Percentiles rank a stretch among this genome's conserved stretches.
These are phyloP conservation scores for Naganishia friedmannii DNA, from an alignment of 768 basidiomycete genomes.

Conservation along the genomic window DNA sequence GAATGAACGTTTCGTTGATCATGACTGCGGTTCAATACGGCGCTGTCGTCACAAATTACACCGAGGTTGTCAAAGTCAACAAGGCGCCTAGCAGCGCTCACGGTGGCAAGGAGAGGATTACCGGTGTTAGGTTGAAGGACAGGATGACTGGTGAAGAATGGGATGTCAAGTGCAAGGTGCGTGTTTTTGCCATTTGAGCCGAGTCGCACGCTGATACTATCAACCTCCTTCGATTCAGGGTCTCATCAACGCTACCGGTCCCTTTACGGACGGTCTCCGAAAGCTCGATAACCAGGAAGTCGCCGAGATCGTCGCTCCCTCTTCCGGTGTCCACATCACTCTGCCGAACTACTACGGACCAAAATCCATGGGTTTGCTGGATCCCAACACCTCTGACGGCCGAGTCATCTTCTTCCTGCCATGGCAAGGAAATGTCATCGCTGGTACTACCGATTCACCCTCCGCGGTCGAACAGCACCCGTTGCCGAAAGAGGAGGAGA, in stretches of 20 bases:
- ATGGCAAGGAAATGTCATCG: slow-evolving; percentile 97
- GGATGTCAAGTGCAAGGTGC: slow-evolving; percentile 73
- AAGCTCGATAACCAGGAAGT: slow-evolving; percentile 63
- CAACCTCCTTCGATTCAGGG: slow-evolving; percentile 59
- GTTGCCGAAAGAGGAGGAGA: slow-evolving; percentile 83
- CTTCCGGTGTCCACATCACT: slow-evolving; percentile 91
- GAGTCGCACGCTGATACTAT: background rate
- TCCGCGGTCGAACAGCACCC: slow-evolving; percentile 71
- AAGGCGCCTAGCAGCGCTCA: slow-evolving; percentile 56
- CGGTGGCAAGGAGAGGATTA: slow-evolving; percentile 61
- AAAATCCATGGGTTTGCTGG: slow-evolving; percentile 83
- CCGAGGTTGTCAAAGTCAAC: slow-evolving; percentile 73
- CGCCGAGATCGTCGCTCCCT: slow-evolving; percentile 83
- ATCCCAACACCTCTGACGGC: slow-evolving; percentile 91
- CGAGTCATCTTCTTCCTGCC: slow-evolving; percentile 99
- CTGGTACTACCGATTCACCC: slow-evolving; percentile 89
- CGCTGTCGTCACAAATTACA: slow-evolving; percentile 82
- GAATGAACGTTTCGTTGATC: slow-evolving; percentile 94
- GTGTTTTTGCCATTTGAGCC: slow-evolving; percentile 51
- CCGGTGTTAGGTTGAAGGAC: slow-evolving; percentile 74
- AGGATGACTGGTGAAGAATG: slow-evolving; percentile 77
- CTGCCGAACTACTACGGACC: slow-evolving; percentile 97
- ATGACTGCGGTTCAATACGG: slow-evolving; percentile 92
- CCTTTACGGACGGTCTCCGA: slow-evolving; percentile 82
- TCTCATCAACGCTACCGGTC: slow-evolving; percentile 94